Evolutionary conservation across 2,329 filamentous ascomycete genomes (phyloP).

Genomic region (Penicillium sp.): DNA sequence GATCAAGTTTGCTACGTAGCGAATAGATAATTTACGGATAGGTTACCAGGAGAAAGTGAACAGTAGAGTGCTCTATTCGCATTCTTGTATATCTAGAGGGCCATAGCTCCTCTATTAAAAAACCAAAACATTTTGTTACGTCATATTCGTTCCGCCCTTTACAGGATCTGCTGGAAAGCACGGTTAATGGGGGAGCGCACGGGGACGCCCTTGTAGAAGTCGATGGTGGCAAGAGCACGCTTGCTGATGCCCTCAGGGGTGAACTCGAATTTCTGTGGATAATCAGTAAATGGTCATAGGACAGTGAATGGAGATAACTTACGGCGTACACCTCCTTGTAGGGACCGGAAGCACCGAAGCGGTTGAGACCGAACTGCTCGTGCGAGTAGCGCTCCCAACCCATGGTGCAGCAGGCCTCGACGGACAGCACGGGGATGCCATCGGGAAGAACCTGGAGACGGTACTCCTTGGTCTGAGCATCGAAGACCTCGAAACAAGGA

Average conservation of each 20-base stretch:
- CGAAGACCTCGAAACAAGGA: conserved; percentile 96
- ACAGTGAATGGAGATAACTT: conserved; percentile 36
- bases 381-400: conserved; percentile 99
- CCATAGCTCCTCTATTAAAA: conserved; percentile 29
- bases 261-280: conserved; percentile 90
- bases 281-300: conserved; percentile 9
- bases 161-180: conserved; percentile 96
- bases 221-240: conserved; percentile 84
- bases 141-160: conserved; percentile 37
- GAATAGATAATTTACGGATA: background rate
- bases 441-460: conserved; percentile 87
- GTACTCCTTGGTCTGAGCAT: conserved; percentile 92
- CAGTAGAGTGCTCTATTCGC: conserved; percentile 22
- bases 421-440: conserved; percentile 85
- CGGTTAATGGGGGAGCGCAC: conserved; percentile 94
- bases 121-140: conserved; percentile 25
- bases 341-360: conserved; percentile 94
- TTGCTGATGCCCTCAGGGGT: conserved; percentile 95
- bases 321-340: conserved; percentile 98
- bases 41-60: background rate
- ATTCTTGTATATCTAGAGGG: conserved; percentile 25
- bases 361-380: conserved; percentile 99
- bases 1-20: background rate
- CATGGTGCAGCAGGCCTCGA: conserved; percentile 96
- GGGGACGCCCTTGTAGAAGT: conserved; percentile 97